These are phyloP conservation scores for Tricholoma furcatifolium DNA, from an alignment of 768 basidiomycete species.

Conservation along the genomic window DNA sequence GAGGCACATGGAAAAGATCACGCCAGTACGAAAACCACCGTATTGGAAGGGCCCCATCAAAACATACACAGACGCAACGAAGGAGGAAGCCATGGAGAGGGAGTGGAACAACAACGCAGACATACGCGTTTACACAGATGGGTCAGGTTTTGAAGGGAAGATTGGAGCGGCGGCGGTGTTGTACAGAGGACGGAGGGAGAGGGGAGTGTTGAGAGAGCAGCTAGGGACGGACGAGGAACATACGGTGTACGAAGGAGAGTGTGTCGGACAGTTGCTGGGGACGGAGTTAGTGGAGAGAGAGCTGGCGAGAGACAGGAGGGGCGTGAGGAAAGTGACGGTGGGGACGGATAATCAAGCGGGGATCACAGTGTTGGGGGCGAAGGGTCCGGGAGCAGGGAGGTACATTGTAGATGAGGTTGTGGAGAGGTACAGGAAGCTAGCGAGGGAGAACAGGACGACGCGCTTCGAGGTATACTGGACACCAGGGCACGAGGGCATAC, in stretches of 20 bases:
- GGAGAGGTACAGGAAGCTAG: background rate
- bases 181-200: background rate
- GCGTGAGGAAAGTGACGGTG: background rate
- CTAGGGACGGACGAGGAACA: too few relatives aligned
- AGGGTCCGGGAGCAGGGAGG: background rate
- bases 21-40: background rate
- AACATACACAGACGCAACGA: too few relatives aligned
- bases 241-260: constrained; percentile 17
- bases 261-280: constrained; percentile 10
- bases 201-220: background rate
- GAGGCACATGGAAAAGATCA: background rate
- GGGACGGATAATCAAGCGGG: background rate
- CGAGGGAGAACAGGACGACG: background rate
- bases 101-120: too few relatives aligned
- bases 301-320: constrained; percentile 3
- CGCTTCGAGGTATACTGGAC: background rate
- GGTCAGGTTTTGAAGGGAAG: too few relatives aligned
- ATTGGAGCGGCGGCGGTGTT: constrained; percentile 23
- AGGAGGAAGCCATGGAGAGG: too few relatives aligned
- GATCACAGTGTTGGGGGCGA: too few relatives aligned
- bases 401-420: background rate
- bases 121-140: too few relatives aligned
- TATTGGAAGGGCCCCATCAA: too few relatives aligned
- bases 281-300: constrained; percentile 10
- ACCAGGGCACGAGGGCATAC: background rate